Conservation (phyloP, 345 rosid genomes). For the Heritiera littoralis region DNA sequence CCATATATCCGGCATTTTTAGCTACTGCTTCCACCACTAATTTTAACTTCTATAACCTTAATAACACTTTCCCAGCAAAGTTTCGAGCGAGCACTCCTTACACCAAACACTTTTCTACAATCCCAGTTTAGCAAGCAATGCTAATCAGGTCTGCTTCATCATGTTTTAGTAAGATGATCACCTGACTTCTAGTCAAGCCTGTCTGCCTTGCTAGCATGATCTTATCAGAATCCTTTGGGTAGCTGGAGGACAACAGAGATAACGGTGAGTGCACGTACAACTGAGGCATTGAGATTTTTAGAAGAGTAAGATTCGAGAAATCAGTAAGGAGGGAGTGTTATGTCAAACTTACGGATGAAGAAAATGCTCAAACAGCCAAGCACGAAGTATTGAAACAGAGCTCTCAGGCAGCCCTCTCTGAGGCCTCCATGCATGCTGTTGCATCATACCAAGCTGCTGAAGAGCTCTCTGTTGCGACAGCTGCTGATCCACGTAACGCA, state of each 20-base stretch:
- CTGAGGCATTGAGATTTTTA: neutral
- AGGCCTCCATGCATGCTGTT: conserved; percentile 90
- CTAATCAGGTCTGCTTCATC: neutral
- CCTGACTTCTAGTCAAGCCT: conserved; percentile 98
- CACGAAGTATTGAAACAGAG: conserved; percentile 90
- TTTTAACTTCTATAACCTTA: neutral
- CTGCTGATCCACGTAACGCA: conserved; percentile 89
- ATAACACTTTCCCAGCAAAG: neutral
- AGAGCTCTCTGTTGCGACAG: conserved; percentile 91
- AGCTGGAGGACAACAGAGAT: conserved; percentile 41
- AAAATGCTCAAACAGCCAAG: conserved; percentile 99
- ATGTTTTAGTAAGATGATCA: conserved; percentile 28
- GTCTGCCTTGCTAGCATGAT: conserved; percentile 98
- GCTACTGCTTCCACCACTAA: neutral
- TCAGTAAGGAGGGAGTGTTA: neutral
- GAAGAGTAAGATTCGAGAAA: neutral
- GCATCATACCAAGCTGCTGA: conserved; percentile 92
- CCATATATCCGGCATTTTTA: neutral
- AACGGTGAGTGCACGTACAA: neutral
- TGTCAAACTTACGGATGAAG: conserved; percentile 79
- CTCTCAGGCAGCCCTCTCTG: conserved; percentile 95
- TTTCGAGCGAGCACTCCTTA: neutral
- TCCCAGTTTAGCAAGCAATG: neutral
- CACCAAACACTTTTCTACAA: neutral
- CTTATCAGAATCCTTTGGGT: conserved; percentile 97